Conservation (phyloP, 2,329 filamentous ascomycete genomes). For the Daldinia sp. region DNA sequence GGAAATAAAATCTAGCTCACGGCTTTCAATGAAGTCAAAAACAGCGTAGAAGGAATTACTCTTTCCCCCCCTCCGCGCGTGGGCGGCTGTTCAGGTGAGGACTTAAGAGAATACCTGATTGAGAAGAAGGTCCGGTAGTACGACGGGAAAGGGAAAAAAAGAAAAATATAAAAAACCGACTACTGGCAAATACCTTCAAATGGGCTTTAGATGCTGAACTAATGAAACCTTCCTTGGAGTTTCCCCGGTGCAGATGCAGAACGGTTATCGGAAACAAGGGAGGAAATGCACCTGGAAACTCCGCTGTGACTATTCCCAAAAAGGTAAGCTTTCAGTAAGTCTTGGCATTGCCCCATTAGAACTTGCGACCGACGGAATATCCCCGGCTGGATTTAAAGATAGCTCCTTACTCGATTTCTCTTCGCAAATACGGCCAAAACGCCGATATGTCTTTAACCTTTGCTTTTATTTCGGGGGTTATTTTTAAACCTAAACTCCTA, state of each 20-base stretch:
- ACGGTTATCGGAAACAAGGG: slow-evolving; percentile 33
- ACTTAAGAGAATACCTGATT: slow-evolving; percentile 41
- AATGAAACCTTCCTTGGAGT: slow-evolving; percentile 5
- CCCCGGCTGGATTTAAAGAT: slow-evolving; percentile 33
- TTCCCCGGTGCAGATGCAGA: slow-evolving; percentile 7
- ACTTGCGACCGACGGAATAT: slow-evolving; percentile 15
- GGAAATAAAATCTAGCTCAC: slow-evolving; percentile 22
- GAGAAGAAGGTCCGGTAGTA: slow-evolving; percentile 34
- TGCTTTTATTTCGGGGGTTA: slow-evolving; percentile 24
- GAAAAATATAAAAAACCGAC: slow-evolving; percentile 14
- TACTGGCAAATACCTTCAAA: slow-evolving; percentile 7
- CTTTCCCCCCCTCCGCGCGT: background rate
- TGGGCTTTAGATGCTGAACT: background rate
- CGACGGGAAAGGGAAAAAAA: slow-evolving; percentile 1
- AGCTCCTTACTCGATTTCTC: slow-evolving; percentile 9
- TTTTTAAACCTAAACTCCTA: slow-evolving; percentile 28
- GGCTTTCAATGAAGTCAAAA: background rate
- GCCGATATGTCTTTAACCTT: background rate
- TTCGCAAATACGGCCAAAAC: slow-evolving; percentile 1
- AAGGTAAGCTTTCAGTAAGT: background rate
- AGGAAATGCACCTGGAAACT: slow-evolving; percentile 29
- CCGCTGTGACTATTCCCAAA: slow-evolving; percentile 13
- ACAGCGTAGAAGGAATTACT: background rate
- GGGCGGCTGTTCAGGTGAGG: background rate
- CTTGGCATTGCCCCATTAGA: slow-evolving; percentile 21